Evolutionary conservation across 2,329 filamentous ascomycete genomes (phyloP), one percentile per base, ranked within the genome.

Genomic region (Xylaria sp.): DNA sequence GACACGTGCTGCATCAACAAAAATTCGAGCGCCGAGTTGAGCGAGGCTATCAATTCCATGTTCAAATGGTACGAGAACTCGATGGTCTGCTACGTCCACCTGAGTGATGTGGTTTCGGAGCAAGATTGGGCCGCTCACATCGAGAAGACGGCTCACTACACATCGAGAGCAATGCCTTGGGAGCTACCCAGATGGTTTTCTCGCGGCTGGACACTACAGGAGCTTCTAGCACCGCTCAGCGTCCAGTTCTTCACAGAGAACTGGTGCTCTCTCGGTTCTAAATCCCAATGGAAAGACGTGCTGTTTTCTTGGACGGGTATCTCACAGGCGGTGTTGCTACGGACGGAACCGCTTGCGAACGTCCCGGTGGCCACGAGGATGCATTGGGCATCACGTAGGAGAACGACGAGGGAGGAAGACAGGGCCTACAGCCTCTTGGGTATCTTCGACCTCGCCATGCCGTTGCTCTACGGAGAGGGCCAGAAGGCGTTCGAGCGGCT

Each of bases 1-100:
- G 46, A 49, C 24, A 49, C 21, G 7, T 49, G 46, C 24, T 49
- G 46, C 38, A 49, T 49, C 46, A 22, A 49, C 21, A 43, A 18
- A 11, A 6, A n/a, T 16, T 19, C 16, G 22, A 34, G 21, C 22
- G 16, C 19, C 16, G 46, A 49, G 46, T 24, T 49, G 9, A n/a
- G n/a, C n/a, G n/a, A n/a, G n/a, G n/a, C n/a, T n/a, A n/a, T n/a
- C n/a, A n/a, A n/a, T n/a, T n/a, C 38, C 46, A 42, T 41, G 46
- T 49, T 29, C 21, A 37, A 29, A 7, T 49, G 46, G 46, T 49
- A 49, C n/a, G 18, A 5, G 9, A 7, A 34, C 16, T 29, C 46
- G 4, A n/a, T 4, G 20, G 37, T 49, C 3, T 49, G 46, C 18
- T 29, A 29, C 22, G 46, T 20, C 2, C 34, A 42, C 18, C 38